A percentile compares a stretch with the other conserved stretches of the same genome.
phyloP scores from a whole-genome alignment of 2,329 filamentous ascomycete species.

The Xenoacremonium recifei region DNA sequence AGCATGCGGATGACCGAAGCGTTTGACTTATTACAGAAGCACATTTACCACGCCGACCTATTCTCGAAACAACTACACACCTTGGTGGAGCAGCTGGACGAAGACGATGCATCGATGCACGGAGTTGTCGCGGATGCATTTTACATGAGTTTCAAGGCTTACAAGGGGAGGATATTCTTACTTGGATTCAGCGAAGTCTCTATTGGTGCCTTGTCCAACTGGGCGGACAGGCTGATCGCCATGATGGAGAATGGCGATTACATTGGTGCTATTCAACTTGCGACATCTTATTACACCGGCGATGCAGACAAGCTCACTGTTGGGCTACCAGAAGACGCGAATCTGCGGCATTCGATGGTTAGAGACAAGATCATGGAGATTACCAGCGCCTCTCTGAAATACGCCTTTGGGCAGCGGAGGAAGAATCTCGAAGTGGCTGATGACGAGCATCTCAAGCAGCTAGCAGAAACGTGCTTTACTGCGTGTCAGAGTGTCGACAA shows the following conservation, averaged over 20 bases:
- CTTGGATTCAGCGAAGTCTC: slow-evolving; percentile 92
- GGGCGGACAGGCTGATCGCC: slow-evolving; percentile 90
- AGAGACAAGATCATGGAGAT: slow-evolving; percentile 89
- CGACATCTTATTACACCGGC: slow-evolving; percentile 88
- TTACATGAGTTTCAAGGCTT: slow-evolving; percentile 94
- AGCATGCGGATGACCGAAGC: slow-evolving; percentile 90
- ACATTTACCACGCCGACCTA: slow-evolving; percentile 87
- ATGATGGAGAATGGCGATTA: slow-evolving; percentile 98
- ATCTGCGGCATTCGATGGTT: slow-evolving; percentile 75
- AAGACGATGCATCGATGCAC: slow-evolving; percentile 86
- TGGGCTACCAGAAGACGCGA: slow-evolving; percentile 82
- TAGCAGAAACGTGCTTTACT: slow-evolving; percentile 79
- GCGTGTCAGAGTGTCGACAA: slow-evolving; percentile 79
- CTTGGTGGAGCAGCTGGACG: slow-evolving; percentile 84
- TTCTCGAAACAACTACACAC: slow-evolving; percentile 85
- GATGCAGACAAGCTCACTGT: slow-evolving; percentile 93
- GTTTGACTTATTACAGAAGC: slow-evolving; percentile 86
- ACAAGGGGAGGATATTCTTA: slow-evolving; percentile 90
- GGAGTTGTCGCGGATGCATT: slow-evolving; percentile 96
- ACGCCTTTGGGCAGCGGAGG: slow-evolving; percentile 72
- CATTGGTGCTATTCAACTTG: slow-evolving; percentile 84
- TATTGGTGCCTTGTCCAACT: slow-evolving; percentile 90
- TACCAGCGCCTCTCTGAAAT: slow-evolving; percentile 86
- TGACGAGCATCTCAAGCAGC: slow-evolving; percentile 66
- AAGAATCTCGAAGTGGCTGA: slow-evolving; percentile 45